Conservation (phyloP, 164 flowering plant genomes). For the Macadamia tetraphylla region DNA sequence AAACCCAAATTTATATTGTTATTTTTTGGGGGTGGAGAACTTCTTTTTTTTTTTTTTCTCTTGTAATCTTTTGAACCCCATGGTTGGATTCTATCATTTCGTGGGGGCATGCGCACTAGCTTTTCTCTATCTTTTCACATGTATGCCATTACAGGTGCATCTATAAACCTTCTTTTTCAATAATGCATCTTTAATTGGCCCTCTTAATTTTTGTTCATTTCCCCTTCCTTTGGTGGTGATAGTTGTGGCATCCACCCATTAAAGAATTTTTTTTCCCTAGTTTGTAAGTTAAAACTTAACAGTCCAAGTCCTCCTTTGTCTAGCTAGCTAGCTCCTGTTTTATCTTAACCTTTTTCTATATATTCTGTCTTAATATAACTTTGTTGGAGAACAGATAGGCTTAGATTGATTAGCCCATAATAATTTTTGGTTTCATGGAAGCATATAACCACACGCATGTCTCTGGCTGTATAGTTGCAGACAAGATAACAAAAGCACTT, state of each 20-base stretch:
- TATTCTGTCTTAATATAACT: neutral
- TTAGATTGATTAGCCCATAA: neutral
- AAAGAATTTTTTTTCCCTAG: neutral
- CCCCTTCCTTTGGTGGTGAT: slow-evolving; percentile 6
- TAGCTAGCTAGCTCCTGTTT: neutral
- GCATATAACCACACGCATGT: too few species aligned
- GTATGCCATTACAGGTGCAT: slow-evolving; percentile 15
- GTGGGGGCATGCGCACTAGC: slow-evolving; percentile 17
- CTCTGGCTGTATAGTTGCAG: too few species aligned
- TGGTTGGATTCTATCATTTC: slow-evolving; percentile 4
- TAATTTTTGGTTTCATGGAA: neutral
- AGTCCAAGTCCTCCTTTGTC: too few species aligned
- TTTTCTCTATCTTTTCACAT: slow-evolving; percentile 9
- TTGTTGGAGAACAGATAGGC: neutral
- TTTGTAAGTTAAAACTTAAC: too few species aligned
- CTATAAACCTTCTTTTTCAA: slow-evolving; percentile 12
- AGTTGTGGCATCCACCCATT: slow-evolving; percentile 8
- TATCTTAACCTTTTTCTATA: neutral
- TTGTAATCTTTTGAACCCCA: neutral
- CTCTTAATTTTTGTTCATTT: neutral
- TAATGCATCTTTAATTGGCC: slow-evolving; percentile 19
- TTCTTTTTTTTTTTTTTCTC: too few species aligned
- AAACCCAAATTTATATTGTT: neutral
- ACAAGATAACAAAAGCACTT: too few species aligned
- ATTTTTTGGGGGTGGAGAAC: too few species aligned